Percentiles rank a stretch among this genome's conserved stretches.
These are phyloP conservation scores for Lipomyces starkeyi DNA, from an alignment of 805 yeast species.

Conservation along the genomic window DNA sequence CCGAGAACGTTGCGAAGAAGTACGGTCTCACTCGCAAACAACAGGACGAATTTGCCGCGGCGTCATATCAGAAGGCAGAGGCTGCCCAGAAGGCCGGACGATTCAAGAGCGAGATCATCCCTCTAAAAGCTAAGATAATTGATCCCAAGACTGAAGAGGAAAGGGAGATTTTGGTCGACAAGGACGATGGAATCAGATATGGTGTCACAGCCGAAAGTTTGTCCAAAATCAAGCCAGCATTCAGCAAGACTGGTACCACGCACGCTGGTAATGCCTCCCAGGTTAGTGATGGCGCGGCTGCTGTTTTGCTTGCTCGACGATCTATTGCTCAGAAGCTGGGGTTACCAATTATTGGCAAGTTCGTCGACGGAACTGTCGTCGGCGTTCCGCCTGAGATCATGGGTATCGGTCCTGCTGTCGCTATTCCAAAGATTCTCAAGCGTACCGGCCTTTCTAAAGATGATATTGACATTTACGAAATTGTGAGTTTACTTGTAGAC, in stretches of 20 bases:
- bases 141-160: slow-evolving; percentile 65
- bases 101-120: slow-evolving; percentile 90
- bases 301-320: slow-evolving; percentile 81
- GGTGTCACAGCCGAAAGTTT: slow-evolving; percentile 82
- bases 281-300: slow-evolving; percentile 95
- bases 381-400: slow-evolving; percentile 97
- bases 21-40: slow-evolving; percentile 67
- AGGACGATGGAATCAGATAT: slow-evolving; percentile 89
- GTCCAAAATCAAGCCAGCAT: slow-evolving; percentile 82
- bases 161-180: slow-evolving; percentile 57
- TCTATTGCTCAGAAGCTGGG: slow-evolving; percentile 78
- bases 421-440: slow-evolving; percentile 82
- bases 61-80: slow-evolving; percentile 84
- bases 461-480: slow-evolving; percentile 80
- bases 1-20: slow-evolving; percentile 82
- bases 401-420: slow-evolving; percentile 98
- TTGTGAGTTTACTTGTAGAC: slow-evolving; percentile 43
- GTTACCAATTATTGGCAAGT: slow-evolving; percentile 78
- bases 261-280: slow-evolving; percentile 98
- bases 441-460: slow-evolving; percentile 62
- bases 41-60: slow-evolving; percentile 91
- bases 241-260: slow-evolving; percentile 80
- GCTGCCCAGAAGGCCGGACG: slow-evolving; percentile 69
- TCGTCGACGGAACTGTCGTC: slow-evolving; percentile 74
- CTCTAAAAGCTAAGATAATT: slow-evolving; percentile 66